Evolutionary conservation across 352 stramenopile species (phyloP).

Genomic region (Phytophthora megakarya): DNA sequence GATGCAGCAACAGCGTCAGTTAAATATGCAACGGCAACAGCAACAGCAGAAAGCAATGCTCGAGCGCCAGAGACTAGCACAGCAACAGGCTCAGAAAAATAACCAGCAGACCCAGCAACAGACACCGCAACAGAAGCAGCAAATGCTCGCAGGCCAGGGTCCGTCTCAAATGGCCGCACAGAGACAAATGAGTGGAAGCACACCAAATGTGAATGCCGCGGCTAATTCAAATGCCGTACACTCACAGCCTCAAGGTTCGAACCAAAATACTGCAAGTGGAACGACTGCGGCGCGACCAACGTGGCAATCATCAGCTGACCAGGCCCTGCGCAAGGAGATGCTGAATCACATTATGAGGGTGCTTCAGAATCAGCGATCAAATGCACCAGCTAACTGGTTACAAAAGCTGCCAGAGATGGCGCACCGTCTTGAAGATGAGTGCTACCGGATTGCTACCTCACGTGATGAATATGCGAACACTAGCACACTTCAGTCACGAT

Average conservation of each 20-base stretch:
- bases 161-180: constrained; percentile 35
- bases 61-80: constrained; percentile 36
- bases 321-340: constrained; percentile 84
- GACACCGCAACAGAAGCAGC: constrained; percentile 43
- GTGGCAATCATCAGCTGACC: constrained; percentile 74
- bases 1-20: constrained; percentile 41
- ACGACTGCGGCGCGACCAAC: constrained; percentile 40
- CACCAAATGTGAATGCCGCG: constrained; percentile 17
- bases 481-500: constrained; percentile 92
- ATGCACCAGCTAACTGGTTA: constrained; percentile 96
- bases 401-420: constrained; percentile 98
- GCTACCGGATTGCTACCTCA: constrained; percentile 91
- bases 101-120: constrained; percentile 37
- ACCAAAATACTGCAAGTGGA: constrained; percentile 8
- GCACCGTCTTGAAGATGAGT: constrained; percentile 96
- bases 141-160: constrained; percentile 38
- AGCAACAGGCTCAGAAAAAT: constrained; percentile 38
- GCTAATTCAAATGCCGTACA: constrained; percentile 27
- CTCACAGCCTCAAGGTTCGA: constrained; percentile 28
- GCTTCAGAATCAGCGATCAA: constrained; percentile 94
- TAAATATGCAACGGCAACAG: constrained; percentile 45
- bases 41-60: constrained; percentile 43
- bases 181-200: constrained; percentile 37
- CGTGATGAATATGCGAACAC: constrained; percentile 96
- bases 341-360: constrained; percentile 94